Percentiles rank a stretch among this genome's conserved stretches.
Conservation (phyloP, 1,139 yeast genomes). For the Lodderomyces metapsilosis region DNA sequence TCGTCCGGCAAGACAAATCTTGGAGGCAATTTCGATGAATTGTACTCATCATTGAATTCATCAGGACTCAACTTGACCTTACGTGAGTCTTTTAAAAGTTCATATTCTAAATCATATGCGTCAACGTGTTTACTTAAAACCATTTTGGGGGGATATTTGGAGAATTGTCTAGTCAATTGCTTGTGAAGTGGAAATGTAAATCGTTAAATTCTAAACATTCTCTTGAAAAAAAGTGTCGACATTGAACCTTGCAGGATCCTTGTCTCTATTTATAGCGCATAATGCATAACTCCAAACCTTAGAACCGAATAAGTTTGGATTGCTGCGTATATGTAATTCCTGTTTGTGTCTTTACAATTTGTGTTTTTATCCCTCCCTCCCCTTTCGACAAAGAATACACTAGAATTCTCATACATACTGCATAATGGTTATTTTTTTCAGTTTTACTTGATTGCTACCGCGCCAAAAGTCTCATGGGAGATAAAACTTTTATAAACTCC, state of each 20-base stretch:
- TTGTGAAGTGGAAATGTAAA: neutral
- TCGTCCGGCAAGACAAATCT: conserved; percentile 57
- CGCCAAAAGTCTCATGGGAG: no score
- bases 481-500: neutral
- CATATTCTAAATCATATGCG: conserved; percentile 32
- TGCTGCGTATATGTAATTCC: no score
- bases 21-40: conserved; percentile 35
- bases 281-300: no score
- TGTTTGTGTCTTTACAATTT: no score
- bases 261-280: neutral
- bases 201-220: neutral
- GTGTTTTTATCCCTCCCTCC: no score
- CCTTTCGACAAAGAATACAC: no score
- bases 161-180: neutral
- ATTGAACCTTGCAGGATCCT: no score
- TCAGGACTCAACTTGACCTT: conserved; percentile 28
- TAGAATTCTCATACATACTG: no score
- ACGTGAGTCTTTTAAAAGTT: conserved; percentile 27
- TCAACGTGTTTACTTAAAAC: conserved; percentile 40
- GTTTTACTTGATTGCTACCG: no score
- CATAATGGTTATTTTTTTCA: no score
- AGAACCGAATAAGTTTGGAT: no score
- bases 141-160: conserved; percentile 23
- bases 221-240: no score
- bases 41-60: conserved; percentile 34